Evolutionary conservation across 2,329 filamentous ascomycete species (phyloP).

Genomic region (Nemania serpens): DNA sequence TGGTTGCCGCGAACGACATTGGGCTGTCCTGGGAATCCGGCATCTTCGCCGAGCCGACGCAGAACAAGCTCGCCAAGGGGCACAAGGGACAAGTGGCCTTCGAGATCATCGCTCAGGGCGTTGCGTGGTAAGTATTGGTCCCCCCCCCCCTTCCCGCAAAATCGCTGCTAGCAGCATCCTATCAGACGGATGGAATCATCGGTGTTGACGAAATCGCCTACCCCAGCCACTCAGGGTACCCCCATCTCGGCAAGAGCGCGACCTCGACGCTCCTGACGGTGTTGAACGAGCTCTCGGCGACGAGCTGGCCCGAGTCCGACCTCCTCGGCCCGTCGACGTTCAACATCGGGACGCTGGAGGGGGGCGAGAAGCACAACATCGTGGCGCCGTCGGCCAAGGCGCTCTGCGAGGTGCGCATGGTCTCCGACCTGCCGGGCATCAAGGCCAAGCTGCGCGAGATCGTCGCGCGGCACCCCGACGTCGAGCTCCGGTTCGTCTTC

Average conservation of each 20-base stretch:
- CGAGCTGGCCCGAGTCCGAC: conserved; percentile 42
- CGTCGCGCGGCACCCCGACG: conserved; percentile 40
- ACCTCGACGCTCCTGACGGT: conserved; percentile 40
- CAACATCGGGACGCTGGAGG: conserved; percentile 46
- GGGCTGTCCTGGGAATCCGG: conserved; percentile 50
- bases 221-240: conserved; percentile 45
- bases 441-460: conserved; percentile 42
- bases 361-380: conserved; percentile 47
- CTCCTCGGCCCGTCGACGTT: conserved; percentile 47
- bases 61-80: conserved; percentile 55
- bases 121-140: conserved; percentile 29
- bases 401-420: conserved; percentile 47
- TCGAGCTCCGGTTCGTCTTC: conserved; percentile 43
- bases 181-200: not conserved
- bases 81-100: conserved; percentile 53
- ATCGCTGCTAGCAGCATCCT: too few relatives aligned
- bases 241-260: conserved; percentile 43
- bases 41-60: conserved; percentile 60
- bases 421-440: conserved; percentile 43
- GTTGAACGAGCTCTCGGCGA: conserved; percentile 40
- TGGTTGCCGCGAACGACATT: conserved; percentile 54
- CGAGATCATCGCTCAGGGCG: conserved; percentile 38
- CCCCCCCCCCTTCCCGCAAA: too few relatives aligned
- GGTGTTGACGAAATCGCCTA: not conserved
- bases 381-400: conserved; percentile 45